phyloP scores from a whole-genome alignment of 768 basidiomycete species.

The Suillus brevipes region DNA sequence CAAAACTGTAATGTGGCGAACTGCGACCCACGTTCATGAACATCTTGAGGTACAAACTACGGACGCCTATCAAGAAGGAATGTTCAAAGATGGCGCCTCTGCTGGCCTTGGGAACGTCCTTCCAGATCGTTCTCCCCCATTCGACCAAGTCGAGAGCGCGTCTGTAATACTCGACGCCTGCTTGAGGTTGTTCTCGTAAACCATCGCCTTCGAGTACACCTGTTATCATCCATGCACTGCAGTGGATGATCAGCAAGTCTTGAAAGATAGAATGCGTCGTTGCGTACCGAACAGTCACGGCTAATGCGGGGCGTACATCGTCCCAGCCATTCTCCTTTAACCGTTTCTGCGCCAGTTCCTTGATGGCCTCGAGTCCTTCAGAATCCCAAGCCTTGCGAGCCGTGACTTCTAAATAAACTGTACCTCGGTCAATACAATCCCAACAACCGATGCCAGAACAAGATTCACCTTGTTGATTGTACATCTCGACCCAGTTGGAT shows the following conservation, averaged over 20 bases:
- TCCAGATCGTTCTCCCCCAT: constrained; percentile 18
- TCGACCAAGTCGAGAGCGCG: constrained; percentile 17
- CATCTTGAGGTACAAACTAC: constrained; percentile 11
- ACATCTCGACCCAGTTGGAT: constrained; percentile 19
- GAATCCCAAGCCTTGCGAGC: constrained; percentile 20
- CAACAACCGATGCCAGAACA: not conserved
- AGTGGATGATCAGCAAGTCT: not conserved
- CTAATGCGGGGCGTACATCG: constrained; percentile 32
- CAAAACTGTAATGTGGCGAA: not conserved
- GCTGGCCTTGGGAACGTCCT: constrained; percentile 14
- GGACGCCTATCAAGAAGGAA: constrained; percentile 22
- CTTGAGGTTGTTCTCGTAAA: constrained; percentile 2
- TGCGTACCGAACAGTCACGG: constrained; percentile 39
- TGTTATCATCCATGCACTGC: constrained; percentile 23
- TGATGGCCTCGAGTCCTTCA: constrained; percentile 18
- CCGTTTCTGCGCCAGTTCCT: constrained; percentile 22
- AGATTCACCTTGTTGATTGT: constrained; percentile 24
- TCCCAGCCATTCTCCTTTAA: constrained; percentile 27
- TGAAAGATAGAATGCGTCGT: not conserved
- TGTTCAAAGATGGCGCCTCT: constrained; percentile 21
- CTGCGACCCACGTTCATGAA: constrained; percentile 8
- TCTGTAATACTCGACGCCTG: constrained; percentile 14
- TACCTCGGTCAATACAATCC: not conserved
- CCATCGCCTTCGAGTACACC: constrained; percentile 13
- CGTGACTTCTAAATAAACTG: constrained; percentile 24